Percentiles rank a stretch among this genome's conserved stretches.
These are phyloP conservation scores for Populus hybrid DNA, from an alignment of 441 rosid genomes.

Conservation along the genomic window DNA sequence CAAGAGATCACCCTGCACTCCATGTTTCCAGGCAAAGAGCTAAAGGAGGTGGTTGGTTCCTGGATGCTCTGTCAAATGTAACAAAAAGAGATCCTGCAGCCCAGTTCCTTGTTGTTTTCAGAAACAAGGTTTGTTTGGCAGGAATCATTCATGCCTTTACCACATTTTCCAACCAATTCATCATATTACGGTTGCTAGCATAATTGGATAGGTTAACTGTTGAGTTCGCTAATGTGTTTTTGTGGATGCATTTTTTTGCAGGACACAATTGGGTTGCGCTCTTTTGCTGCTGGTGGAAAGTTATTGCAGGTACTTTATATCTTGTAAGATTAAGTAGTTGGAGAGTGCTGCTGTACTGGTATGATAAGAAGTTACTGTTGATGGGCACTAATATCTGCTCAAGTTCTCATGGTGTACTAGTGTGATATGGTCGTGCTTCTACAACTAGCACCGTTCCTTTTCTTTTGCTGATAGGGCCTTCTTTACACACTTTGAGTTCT, in stretches of 20 bases:
- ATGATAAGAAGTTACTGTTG: not conserved
- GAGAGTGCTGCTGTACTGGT: not conserved
- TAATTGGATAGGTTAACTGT: slow-evolving; percentile 4
- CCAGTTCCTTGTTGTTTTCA: slow-evolving; percentile 83
- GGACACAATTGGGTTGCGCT: slow-evolving; percentile 94
- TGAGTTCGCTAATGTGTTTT: slow-evolving; percentile 12
- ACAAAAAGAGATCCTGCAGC: slow-evolving; percentile 97
- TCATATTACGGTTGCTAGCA: not conserved
- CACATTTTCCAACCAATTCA: not conserved
- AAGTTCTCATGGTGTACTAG: no score
- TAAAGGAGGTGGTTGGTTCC: slow-evolving; percentile 97
- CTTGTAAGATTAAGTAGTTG: not conserved
- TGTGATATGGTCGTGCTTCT: not conserved
- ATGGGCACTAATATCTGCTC: not conserved
- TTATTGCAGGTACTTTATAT: slow-evolving; percentile 72
- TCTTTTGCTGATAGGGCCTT: not conserved
- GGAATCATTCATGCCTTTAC: not conserved
- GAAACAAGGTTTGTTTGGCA: slow-evolving; percentile 66
- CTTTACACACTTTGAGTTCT: not conserved
- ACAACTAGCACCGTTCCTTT: not conserved
- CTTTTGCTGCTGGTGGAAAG: slow-evolving; percentile 99
- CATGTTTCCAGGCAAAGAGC: slow-evolving; percentile 92
- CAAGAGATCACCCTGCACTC: slow-evolving; percentile 65
- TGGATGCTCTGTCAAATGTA: slow-evolving; percentile 81
- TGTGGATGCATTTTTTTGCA: slow-evolving; percentile 29